Conservation (phyloP, 495 filamentous ascomycete genomes). For the Podospora pseudoanserina region DNA sequence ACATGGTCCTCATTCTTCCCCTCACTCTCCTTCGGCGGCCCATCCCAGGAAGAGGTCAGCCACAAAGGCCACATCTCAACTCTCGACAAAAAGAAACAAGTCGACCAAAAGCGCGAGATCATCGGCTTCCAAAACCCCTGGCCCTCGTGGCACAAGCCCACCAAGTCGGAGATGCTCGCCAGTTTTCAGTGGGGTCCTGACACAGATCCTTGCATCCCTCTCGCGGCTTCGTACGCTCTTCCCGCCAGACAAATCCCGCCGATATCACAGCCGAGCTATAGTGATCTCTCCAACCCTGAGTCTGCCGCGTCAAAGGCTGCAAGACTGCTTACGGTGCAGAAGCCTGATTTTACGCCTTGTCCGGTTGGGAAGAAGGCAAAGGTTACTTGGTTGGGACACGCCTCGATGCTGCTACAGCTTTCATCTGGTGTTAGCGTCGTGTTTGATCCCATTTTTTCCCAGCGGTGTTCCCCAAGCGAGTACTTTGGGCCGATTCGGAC, state of each 20-base stretch:
- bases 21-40: not conserved
- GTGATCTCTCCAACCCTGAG: constrained; percentile 18
- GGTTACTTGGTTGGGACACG: constrained; percentile 54
- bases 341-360: constrained; percentile 28
- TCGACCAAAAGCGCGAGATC: not conserved
- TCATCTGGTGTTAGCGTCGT: constrained; percentile 29
- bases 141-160: constrained; percentile 44
- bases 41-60: constrained; percentile 5
- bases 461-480: constrained; percentile 45
- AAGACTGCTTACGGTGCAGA: constrained; percentile 20
- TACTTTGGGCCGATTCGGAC: constrained; percentile 50
- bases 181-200: constrained; percentile 29
- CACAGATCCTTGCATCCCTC: constrained; percentile 19
- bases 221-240: constrained; percentile 16
- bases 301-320: constrained; percentile 22
- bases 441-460: constrained; percentile 54
- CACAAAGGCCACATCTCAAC: not conserved
- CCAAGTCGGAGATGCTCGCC: constrained; percentile 26
- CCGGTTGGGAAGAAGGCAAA: constrained; percentile 24
- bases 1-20: constrained; percentile 20
- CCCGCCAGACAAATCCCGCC: not conserved
- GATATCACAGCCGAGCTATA: constrained; percentile 12
- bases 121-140: constrained; percentile 52
- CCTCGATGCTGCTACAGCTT: constrained; percentile 46
- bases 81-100: not conserved